These are phyloP conservation scores for Leccinum sublutescens DNA, from an alignment of 768 basidiomycete species.

Conservation along the genomic window DNA sequence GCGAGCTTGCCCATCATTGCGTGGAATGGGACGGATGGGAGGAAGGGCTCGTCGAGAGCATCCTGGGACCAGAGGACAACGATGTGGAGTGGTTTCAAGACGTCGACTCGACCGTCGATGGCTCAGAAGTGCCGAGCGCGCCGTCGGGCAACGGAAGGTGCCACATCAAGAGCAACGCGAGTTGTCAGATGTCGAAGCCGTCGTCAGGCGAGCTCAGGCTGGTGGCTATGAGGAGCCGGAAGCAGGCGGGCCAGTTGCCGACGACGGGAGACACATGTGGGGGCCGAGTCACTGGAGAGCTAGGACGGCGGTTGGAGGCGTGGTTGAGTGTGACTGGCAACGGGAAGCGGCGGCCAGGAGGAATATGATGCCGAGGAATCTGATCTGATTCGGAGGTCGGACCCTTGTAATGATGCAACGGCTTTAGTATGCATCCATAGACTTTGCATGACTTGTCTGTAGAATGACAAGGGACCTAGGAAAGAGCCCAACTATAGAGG, in stretches of 20 bases:
- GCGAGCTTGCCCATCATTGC: conserved; percentile 73
- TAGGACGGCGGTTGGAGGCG: conserved; percentile 72
- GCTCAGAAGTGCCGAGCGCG: conserved; percentile 19
- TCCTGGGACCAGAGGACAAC: conserved; percentile 68
- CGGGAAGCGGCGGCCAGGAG: conserved; percentile 18
- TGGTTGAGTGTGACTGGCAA: conserved; percentile 53
- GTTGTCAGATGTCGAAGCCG: conserved; percentile 9
- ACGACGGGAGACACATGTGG: conserved; percentile 76
- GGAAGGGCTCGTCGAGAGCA: conserved; percentile 74
- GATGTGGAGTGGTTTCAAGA: conserved; percentile 72
- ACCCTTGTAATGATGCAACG: conserved; percentile 3
- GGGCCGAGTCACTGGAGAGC: conserved; percentile 67
- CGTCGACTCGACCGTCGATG: conserved; percentile 25
- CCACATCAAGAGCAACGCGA: background rate
- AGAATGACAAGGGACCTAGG: background rate
- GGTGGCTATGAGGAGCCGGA: conserved; percentile 31
- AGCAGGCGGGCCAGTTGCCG: conserved; percentile 46
- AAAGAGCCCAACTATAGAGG: background rate
- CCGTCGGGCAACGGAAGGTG: background rate
- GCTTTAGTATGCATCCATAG: background rate
- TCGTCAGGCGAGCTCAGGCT: conserved; percentile 21
- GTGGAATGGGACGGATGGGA: conserved; percentile 93
- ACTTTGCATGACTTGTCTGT: conserved; percentile 3
- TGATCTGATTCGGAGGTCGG: background rate
- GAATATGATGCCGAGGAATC: conserved; percentile 18